A percentile compares a stretch with the other conserved stretches of the same genome.
phyloP scores from a whole-genome alignment of 129 eudicot species.

The sunflower (Helianthus annuus) region HanXRQr2.0-SUNRISE NC_035439.2:145283009-145283508 shows the following conservation, averaged over 20 bases:
- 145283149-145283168: conserved; percentile 38
- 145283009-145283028: conserved; percentile 40
- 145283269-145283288: conserved; percentile 20
- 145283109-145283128: conserved; percentile 19
- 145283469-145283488: conserved; percentile 40
- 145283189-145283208: conserved; percentile 45
- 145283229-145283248: conserved; percentile 31
- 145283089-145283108: conserved; percentile 21
- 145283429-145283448: conserved; percentile 25
- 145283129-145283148: conserved; percentile 31
- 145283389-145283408: conserved; percentile 33
- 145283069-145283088: conserved; percentile 34
- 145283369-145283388: conserved; percentile 45
- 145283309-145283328: conserved; percentile 22
- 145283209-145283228: conserved; percentile 45
- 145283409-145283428: conserved; percentile 35
- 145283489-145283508: conserved; percentile 39
- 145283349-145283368: conserved; percentile 34
- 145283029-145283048: conserved; percentile 25
- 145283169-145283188: conserved; percentile 24
- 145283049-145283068: conserved; percentile 33
- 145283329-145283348: conserved; percentile 30
- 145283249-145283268: conserved; percentile 44
- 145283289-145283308: conserved; percentile 39
- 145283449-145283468: conserved; percentile 11